Evolutionary conservation across 176 grass and related monocot genomes (phyloP).

Genomic region (Calamus simplicifolius): DNA sequence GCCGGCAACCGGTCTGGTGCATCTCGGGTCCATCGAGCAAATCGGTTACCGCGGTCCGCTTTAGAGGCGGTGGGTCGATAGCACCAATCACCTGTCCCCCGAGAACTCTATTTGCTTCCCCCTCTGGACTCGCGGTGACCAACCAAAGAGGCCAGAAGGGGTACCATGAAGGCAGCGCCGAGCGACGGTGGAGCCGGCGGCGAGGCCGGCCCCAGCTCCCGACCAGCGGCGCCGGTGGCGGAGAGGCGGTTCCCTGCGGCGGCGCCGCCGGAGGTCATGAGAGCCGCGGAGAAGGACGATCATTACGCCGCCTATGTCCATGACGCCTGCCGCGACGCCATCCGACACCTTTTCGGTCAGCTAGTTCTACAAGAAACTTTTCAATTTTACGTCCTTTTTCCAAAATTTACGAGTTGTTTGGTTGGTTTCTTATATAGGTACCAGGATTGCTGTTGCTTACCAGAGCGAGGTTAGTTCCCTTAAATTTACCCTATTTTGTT

Average conservation of each 20-base stretch:
- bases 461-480: conserved; percentile 69
- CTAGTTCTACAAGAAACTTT: not conserved
- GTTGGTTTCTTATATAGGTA: conserved; percentile 49
- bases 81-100: too few species aligned
- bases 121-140: too few species aligned
- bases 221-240: not conserved
- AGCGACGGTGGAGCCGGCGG: conserved; percentile 10
- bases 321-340: conserved; percentile 92
- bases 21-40: too few species aligned
- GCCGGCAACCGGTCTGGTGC: too few species aligned
- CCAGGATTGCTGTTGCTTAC: conserved; percentile 72
- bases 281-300: conserved; percentile 96
- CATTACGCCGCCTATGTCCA: conserved; percentile 81
- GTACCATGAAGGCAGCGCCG: not conserved
- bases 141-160: too few species aligned
- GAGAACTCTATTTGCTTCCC: too few species aligned
- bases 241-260: conserved; percentile 50
- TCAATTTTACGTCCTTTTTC: too few species aligned
- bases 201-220: conserved; percentile 53
- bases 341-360: conserved; percentile 79
- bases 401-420: not conserved
- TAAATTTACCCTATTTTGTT: conserved; percentile 3
- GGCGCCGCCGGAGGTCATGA: conserved; percentile 95
- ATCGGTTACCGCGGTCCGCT: too few species aligned
- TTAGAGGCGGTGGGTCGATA: too few species aligned